A percentile compares a stretch with the other conserved stretches of the same genome.
Evolutionary conservation across 345 rosid genomes (phyloP).

Genomic region (Litchi chinensis): DNA sequence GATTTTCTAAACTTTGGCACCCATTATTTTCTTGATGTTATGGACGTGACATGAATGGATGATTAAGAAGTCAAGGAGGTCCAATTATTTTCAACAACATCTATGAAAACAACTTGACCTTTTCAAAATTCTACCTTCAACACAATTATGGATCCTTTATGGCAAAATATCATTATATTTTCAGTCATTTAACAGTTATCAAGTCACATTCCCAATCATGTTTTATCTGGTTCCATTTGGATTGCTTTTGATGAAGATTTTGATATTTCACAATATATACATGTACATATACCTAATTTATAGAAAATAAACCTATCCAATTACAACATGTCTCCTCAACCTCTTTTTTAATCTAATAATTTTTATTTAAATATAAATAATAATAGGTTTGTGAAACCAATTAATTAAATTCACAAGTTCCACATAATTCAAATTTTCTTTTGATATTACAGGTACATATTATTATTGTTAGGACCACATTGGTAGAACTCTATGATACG

Average conservation of each 20-base stretch:
- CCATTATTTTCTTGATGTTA: background rate
- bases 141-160: background rate
- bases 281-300: too few relatives aligned
- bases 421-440: too few relatives aligned
- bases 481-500: too few relatives aligned
- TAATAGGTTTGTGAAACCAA: background rate
- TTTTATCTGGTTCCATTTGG: background rate
- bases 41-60: background rate
- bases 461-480: too few relatives aligned
- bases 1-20: background rate
- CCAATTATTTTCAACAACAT: slow-evolving; percentile 1
- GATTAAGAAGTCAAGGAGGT: background rate
- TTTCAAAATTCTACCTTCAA: background rate
- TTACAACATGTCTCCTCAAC: too few relatives aligned
- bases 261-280: background rate
- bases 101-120: slow-evolving; percentile 2
- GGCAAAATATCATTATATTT: background rate
- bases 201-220: slow-evolving; percentile 7
- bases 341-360: too few relatives aligned
- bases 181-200: background rate
- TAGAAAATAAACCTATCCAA: background rate
- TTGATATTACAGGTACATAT: too few relatives aligned
- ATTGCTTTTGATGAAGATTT: background rate
- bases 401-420: background rate
- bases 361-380: too few relatives aligned